Base-by-base conservation (phyloP, 1,284 basidiomycete genomes). In the Cryptococcus sp. region DNA sequence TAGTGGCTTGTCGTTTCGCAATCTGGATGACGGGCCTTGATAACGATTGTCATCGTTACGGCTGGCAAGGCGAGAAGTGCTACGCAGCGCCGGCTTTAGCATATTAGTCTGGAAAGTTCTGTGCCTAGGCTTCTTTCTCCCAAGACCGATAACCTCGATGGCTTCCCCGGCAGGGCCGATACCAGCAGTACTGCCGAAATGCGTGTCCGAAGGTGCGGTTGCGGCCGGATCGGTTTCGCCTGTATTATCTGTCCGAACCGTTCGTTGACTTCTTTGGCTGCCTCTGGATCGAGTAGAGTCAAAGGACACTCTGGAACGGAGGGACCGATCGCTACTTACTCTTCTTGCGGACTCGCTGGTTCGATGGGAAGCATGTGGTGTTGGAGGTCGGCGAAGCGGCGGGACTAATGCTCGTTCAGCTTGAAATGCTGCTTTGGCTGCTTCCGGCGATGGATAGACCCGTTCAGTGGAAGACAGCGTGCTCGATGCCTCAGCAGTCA, bases 91-190 rank as follows among this genome's bases (percentile, higher is more conserved):
- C n/a, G 70, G 65, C 37, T 70, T 72, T 19, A 74, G 56, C 65
- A 70, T 66, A 1, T 61, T 56, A 6, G 67, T n/a, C 19, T 59
- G 50, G 52, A 71, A 68, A 8, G 59, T 68, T 40, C 72, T 45
- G 48, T 74, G 72, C 46, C 65, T 37, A 20, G 72, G 72, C 37
- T 63, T 62, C 49, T 72, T 74, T 46, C 68, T 58, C 3, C 70
- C 70, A 11, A 71, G 51, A 0, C 67, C 67, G 34, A 74, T 74
- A n/a, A 68, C 61, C 41, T 74, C 67, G 45, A 72, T 65, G 4
- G 70, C 67, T 34, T 74, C 72, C 7, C 68, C 68, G 3, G 60
- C 64, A 13, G 68, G 64, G 6, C 71, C 71, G 7, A 68, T 63
- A n/a, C 67, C 64, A 7, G 52, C 50, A 3, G 60, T 39, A 17